These are phyloP conservation scores for Hypoxylon sp. DNA, from an alignment of 2,329 filamentous ascomycete species.

Conservation along the genomic window DNA sequence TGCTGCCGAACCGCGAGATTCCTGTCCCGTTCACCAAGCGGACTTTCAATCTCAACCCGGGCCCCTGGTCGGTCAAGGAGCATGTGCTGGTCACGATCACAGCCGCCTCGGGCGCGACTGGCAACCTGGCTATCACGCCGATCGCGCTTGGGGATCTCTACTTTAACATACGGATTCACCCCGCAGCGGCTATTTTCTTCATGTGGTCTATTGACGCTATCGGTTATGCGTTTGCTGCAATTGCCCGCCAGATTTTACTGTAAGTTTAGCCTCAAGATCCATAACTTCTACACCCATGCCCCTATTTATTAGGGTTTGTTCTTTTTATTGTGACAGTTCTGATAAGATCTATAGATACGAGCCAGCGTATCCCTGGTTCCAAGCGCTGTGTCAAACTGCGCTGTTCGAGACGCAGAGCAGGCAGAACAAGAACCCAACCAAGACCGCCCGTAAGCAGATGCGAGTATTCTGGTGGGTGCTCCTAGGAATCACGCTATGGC, in stretches of 20 bases:
- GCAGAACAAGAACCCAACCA: constrained; percentile 59
- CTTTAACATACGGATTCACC: constrained; percentile 61
- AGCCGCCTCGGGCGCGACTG: constrained; percentile 61
- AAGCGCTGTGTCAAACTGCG: constrained; percentile 62
- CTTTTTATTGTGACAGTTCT: too few relatives aligned
- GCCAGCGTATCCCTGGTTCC: constrained; percentile 63
- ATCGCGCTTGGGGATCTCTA: constrained; percentile 66
- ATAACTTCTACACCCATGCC: too few relatives aligned
- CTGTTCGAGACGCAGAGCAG: constrained; percentile 66
- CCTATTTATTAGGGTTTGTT: too few relatives aligned
- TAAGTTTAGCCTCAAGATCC: too few relatives aligned
- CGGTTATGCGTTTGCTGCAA: constrained; percentile 66
- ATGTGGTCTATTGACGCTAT: constrained; percentile 67
- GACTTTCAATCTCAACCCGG: constrained; percentile 63
- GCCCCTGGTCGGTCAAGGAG: constrained; percentile 65
- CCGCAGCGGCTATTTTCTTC: constrained; percentile 65
- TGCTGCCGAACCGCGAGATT: constrained; percentile 58
- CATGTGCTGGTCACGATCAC: constrained; percentile 65
- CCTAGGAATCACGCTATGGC: constrained; percentile 64
- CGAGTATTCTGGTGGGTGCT: constrained; percentile 64
- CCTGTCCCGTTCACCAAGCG: constrained; percentile 56
- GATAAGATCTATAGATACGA: too few relatives aligned
- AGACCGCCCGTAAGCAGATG: constrained; percentile 61
- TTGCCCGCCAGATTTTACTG: constrained; percentile 65
- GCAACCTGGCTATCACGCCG: constrained; percentile 60